These are phyloP conservation scores for Penicillium sp. DNA, from an alignment of 2,329 filamentous ascomycete genomes.

Conservation along the genomic window DNA sequence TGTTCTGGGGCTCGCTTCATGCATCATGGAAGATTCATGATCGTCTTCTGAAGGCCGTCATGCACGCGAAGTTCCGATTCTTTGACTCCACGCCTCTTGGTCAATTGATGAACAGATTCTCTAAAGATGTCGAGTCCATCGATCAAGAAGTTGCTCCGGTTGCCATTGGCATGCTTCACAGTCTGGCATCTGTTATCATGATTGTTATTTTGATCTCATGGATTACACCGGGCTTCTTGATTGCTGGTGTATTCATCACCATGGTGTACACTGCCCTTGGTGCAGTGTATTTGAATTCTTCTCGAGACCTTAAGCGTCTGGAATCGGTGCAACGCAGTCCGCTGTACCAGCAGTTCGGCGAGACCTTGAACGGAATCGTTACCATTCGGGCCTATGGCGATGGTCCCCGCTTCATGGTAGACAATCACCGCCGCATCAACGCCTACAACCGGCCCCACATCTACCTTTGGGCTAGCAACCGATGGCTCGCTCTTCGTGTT, in stretches of 20 bases:
- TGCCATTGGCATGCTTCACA: conserved; percentile 73
- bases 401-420: conserved; percentile 85
- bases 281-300: conserved; percentile 84
- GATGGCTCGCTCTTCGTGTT: conserved; percentile 92
- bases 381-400: conserved; percentile 97
- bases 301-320: conserved; percentile 90
- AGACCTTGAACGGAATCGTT: conserved; percentile 90
- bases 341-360: conserved; percentile 95
- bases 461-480: conserved; percentile 92
- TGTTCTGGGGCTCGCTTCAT: conserved; percentile 87
- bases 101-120: conserved; percentile 97
- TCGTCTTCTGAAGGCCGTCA: conserved; percentile 72
- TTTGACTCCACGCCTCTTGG: conserved; percentile 95
- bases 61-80: conserved; percentile 92
- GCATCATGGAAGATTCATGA: conserved; percentile 84
- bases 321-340: conserved; percentile 94
- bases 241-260: conserved; percentile 82
- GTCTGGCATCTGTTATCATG: conserved; percentile 69
- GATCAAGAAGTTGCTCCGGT: conserved; percentile 95
- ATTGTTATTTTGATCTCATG: conserved; percentile 83
- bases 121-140: conserved; percentile 91
- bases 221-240: conserved; percentile 87
- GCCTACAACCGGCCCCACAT: conserved; percentile 90
- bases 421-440: conserved; percentile 86
- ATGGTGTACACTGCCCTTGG: conserved; percentile 79